Conservation (phyloP, 768 basidiomycete genomes). For the Calocera cornea region DNA sequence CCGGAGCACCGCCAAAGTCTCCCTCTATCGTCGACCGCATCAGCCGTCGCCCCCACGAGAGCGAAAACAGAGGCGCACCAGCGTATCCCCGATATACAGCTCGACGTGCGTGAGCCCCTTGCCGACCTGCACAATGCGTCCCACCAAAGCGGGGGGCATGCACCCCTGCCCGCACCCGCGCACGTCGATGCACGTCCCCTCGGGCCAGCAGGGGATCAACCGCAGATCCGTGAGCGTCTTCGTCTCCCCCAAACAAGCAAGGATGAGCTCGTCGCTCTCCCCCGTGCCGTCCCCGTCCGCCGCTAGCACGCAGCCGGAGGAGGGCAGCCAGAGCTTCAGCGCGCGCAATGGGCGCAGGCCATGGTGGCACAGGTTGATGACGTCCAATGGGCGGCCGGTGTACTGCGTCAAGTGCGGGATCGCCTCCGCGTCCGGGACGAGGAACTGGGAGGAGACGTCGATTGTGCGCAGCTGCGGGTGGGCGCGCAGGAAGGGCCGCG, state of each 20-base stretch:
- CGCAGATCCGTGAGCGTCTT: neutral
- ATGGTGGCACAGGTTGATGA: neutral
- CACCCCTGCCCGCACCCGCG: neutral
- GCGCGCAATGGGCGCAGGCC: neutral
- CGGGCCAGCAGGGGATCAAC: neutral
- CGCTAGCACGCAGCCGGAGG: neutral
- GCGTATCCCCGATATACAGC: neutral
- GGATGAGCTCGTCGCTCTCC: neutral
- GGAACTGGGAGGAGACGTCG: neutral
- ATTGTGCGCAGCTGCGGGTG: neutral
- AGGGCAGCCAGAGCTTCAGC: neutral
- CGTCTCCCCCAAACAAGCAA: neutral
- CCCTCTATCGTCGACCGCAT: neutral
- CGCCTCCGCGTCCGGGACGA: neutral
- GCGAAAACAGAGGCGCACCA: neutral
- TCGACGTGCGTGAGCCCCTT: neutral
- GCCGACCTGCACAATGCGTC: neutral
- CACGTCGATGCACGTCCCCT: neutral
- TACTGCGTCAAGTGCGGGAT: neutral
- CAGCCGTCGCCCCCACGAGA: neutral
- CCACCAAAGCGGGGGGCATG: neutral
- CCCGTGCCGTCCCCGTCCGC: neutral
- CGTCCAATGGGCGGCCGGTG: neutral
- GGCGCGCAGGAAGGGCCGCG: neutral
- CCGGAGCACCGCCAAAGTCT: neutral